These are phyloP conservation scores for Camelina neglecta DNA, from an alignment of 345 rosid genomes.

Conservation along the genomic window DNA sequence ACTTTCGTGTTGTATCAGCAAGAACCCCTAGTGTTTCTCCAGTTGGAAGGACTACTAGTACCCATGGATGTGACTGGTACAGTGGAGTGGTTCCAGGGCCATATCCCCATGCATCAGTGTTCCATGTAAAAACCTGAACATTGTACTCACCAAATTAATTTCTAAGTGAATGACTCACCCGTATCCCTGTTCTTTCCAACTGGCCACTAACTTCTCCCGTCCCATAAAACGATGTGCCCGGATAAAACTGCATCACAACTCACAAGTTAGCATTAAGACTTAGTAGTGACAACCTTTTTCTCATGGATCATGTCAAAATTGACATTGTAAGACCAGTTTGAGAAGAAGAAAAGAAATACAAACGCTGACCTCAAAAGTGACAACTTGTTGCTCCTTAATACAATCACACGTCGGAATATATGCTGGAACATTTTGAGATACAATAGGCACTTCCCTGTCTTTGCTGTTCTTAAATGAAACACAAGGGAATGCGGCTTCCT, in stretches of 20 bases:
- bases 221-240: slow-evolving; percentile 86
- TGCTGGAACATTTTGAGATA: slow-evolving; percentile 51
- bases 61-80: slow-evolving; percentile 99
- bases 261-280: slow-evolving; percentile 3
- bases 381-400: slow-evolving; percentile 60
- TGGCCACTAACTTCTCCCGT: slow-evolving; percentile 97
- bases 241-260: slow-evolving; percentile 60
- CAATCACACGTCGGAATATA: slow-evolving; percentile 56
- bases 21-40: slow-evolving; percentile 91
- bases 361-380: slow-evolving; percentile 64
- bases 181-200: slow-evolving; percentile 88
- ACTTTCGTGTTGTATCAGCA: slow-evolving; percentile 83
- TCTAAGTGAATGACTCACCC: slow-evolving; percentile 55
- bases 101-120: slow-evolving; percentile 86
- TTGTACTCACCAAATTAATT: slow-evolving; percentile 4
- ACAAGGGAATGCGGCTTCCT: slow-evolving; percentile 71
- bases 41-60: slow-evolving; percentile 76
- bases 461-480: slow-evolving; percentile 62
- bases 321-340: too few species aligned
- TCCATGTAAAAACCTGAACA: slow-evolving; percentile 85
- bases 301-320: not conserved
- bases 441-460: slow-evolving; percentile 60
- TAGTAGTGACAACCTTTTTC: not conserved
- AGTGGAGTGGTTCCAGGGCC: slow-evolving; percentile 85
- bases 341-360: not conserved